phyloP scores from a whole-genome alignment of 2,329 filamentous ascomycete species.

The Penicillium sclerotiorum region DNA sequence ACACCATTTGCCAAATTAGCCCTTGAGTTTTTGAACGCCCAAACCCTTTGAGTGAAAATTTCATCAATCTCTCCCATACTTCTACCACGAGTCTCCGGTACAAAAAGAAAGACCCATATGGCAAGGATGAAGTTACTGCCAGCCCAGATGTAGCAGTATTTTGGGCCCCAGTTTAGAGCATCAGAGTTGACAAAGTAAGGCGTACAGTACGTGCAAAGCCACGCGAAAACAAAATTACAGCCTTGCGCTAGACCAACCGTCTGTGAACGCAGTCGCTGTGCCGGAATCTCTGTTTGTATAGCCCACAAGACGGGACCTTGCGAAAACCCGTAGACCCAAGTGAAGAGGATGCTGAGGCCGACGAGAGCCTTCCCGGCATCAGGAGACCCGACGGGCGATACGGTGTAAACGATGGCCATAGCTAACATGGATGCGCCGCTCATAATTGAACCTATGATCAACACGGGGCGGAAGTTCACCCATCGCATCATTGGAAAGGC shows the following conservation, averaged over 20 bases:
- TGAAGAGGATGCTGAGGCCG: neutral
- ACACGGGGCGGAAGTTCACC: slow-evolving; percentile 9
- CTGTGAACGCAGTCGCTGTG: slow-evolving; percentile 29
- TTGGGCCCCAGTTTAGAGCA: neutral
- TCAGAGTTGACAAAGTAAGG: neutral
- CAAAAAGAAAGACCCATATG: neutral
- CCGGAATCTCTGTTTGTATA: slow-evolving; percentile 35
- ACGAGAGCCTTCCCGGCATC: neutral
- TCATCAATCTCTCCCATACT: neutral
- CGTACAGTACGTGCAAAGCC: neutral
- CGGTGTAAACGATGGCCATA: neutral
- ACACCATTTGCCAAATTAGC: too few species aligned
- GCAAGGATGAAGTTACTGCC: neutral
- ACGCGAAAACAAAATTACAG: neutral
- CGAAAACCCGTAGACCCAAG: neutral
- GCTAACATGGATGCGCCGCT: neutral
- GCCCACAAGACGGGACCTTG: neutral
- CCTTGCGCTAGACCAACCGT: neutral
- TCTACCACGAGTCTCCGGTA: slow-evolving; percentile 40
- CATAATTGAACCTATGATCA: neutral
- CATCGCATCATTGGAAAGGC: slow-evolving; percentile 1
- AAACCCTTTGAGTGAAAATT: too few species aligned
- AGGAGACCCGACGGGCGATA: neutral
- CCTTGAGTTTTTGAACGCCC: too few species aligned
- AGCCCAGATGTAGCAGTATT: slow-evolving; percentile 1